Evolutionary conservation across 495 filamentous ascomycete species (phyloP), one percentile per base, ranked within the genome.

Genomic region (Polyplosphaeria fusca): DNA sequence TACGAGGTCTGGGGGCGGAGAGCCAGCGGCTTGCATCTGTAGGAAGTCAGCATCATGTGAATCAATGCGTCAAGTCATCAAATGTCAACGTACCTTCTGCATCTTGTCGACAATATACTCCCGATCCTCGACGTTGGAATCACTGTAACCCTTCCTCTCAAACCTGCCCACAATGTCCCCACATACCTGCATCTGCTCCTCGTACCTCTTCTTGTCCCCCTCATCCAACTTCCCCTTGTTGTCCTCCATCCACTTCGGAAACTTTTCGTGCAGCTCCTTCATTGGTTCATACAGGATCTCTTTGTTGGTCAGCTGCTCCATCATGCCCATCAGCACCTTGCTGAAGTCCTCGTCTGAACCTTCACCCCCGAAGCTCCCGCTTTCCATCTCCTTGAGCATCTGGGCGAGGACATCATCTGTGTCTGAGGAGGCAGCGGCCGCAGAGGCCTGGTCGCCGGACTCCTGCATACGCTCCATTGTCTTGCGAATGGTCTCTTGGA

Each of bases 231-330:
- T 85, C 5, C 66, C 78, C 58, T 76, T 78, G 66, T 96, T 91
- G 72, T 88, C 86, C 60, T 78, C 79, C 67, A 98, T 75, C 93
- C 93, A 98, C 2, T 69, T 80, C 0, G 88, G 90, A 66, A 92
- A 98, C 71, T 96, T 96, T 22, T 86, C 84, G 67, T 92, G 76
- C 57, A 97, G 71, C 72, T 98, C 94, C 75, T 93, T 95, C 92
- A 98, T 96, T 14, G 93, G 93, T 73, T 96, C 91, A 65, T 98
- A 96, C 39, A 98, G 74, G 54, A 98, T 95, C 66, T 98, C 93
- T 76, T 95, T 97, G 67, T 93, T 94, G 1, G 93, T 96, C 52
- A 98, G 76, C 70, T 98, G 90, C 71, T 97, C 89, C 91, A 98
- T 97, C 89, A 96, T 95, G 24, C 86, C 88, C 76, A 94, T 77